Evolutionary conservation across 176 grass and related monocot species (phyloP).

Genomic region (Alloteropsis semialata): DNA sequence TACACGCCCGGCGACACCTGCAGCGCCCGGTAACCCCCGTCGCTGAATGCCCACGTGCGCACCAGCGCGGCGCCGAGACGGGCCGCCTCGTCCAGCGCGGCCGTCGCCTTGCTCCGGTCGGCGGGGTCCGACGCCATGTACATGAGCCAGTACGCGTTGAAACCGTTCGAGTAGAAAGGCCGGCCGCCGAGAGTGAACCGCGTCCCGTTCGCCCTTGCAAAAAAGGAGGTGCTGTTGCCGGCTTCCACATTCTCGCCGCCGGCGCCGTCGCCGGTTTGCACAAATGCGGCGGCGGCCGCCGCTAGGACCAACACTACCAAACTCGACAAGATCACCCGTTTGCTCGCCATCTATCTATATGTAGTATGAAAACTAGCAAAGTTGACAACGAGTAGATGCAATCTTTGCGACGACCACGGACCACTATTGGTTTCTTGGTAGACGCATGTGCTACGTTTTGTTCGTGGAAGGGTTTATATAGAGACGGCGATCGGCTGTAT

Average conservation of each 20-base stretch:
- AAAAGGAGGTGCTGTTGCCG: not conserved
- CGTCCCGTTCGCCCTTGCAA: conserved; percentile 50
- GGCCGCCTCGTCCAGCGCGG: conserved; percentile 43
- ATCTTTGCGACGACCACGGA: not conserved
- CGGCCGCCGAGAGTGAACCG: conserved; percentile 46
- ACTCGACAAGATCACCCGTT: not conserved
- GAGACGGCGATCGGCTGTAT: not conserved
- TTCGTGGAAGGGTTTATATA: conserved; percentile 1
- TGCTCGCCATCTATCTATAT: conserved; percentile 34
- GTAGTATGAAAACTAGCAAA: not conserved
- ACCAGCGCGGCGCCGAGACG: conserved; percentile 46
- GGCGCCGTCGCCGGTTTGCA: conserved; percentile 9
- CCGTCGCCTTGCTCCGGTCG: conserved; percentile 53
- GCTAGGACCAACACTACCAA: conserved; percentile 15
- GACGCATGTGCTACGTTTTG: not conserved
- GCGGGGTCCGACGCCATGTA: conserved; percentile 52
- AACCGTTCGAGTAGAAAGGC: conserved; percentile 59
- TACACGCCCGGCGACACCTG: conserved; percentile 74
- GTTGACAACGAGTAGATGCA: not conserved
- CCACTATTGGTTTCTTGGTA: too few species aligned
- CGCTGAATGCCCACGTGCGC: conserved; percentile 85
- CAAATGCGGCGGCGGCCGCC: conserved; percentile 1
- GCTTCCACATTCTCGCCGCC: not conserved
- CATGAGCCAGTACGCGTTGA: conserved; percentile 93
- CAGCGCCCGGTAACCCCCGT: conserved; percentile 63